phyloP scores from a whole-genome alignment of 192 early-diverging fungal genomes.

The Coemansia furcata region DNA sequence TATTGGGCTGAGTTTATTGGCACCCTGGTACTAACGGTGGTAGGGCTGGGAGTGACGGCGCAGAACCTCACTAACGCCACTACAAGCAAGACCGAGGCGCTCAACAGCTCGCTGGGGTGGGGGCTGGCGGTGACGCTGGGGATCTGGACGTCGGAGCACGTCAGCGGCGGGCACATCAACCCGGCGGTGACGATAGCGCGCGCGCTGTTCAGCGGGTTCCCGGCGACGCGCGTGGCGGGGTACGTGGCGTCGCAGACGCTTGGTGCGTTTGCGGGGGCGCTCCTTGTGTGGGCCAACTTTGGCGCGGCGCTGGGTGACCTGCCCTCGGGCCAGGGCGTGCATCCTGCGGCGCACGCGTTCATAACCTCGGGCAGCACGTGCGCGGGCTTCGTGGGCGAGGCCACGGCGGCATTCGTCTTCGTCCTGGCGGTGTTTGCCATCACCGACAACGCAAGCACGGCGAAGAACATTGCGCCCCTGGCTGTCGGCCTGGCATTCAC shows the following conservation, averaged over 20 bases:
- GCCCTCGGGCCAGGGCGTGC: background rate
- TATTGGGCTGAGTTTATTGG: slow-evolving; percentile 52
- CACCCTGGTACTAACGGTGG: slow-evolving; percentile 25
- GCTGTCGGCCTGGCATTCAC: slow-evolving; percentile 56
- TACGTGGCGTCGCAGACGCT: slow-evolving; percentile 51
- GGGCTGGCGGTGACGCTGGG: slow-evolving; percentile 33
- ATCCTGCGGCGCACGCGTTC: slow-evolving; percentile 36
- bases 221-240: slow-evolving; percentile 25
- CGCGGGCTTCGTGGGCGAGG: slow-evolving; percentile 47
- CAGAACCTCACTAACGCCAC: slow-evolving; percentile 18
- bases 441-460: slow-evolving; percentile 54
- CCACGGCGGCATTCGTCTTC: slow-evolving; percentile 60
- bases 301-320: slow-evolving; percentile 18
- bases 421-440: slow-evolving; percentile 57
- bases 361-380: slow-evolving; percentile 24
- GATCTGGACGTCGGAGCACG: slow-evolving; percentile 31
- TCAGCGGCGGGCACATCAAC: slow-evolving; percentile 53
- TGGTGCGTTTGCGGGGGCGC: slow-evolving; percentile 51
- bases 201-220: slow-evolving; percentile 42
- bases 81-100: slow-evolving; percentile 8
- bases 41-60: slow-evolving; percentile 32
- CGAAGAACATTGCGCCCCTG: slow-evolving; percentile 50
- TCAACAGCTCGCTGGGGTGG: slow-evolving; percentile 43
- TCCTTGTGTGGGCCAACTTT: slow-evolving; percentile 45
- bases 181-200: slow-evolving; percentile 50